Conservation (phyloP, 371 early-diverging fungal genomes). For the Scutellospora calospora region DNA sequence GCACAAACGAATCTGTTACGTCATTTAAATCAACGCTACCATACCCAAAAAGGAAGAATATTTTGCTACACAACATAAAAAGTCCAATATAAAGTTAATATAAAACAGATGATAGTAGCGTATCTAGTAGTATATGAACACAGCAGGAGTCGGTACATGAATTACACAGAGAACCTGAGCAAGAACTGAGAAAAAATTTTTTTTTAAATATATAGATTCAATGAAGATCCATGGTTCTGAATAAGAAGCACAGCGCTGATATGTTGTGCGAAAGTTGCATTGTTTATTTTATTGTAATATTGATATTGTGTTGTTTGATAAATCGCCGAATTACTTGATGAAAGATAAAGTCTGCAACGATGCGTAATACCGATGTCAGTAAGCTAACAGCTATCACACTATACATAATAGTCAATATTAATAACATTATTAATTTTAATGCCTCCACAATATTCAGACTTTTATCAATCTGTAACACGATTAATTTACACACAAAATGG, state of each 20-base stretch:
- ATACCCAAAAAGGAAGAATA: neutral
- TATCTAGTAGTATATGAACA: neutral
- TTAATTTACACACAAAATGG: neutral
- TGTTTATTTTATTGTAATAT: neutral
- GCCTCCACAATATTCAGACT: neutral
- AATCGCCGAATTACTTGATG: neutral
- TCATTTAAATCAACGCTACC: slow-evolving; percentile 1
- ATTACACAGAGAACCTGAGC: neutral
- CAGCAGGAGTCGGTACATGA: neutral
- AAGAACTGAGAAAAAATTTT: neutral
- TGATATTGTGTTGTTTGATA: neutral
- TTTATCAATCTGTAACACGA: neutral
- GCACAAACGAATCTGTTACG: slow-evolving; percentile 17
- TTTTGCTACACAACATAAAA: neutral
- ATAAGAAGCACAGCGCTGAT: no score
- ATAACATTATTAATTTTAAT: no score
- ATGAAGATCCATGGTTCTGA: no score
- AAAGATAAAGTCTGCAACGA: neutral
- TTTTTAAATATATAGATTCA: neutral
- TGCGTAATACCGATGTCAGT: neutral
- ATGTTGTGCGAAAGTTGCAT: no score
- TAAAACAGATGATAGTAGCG: neutral
- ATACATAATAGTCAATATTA: no score
- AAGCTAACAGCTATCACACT: no score
- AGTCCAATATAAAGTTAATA: neutral